These are phyloP conservation scores for Exophiala alcalophila DNA, from an alignment of 2,329 filamentous ascomycete species.

Conservation along the genomic window DNA sequence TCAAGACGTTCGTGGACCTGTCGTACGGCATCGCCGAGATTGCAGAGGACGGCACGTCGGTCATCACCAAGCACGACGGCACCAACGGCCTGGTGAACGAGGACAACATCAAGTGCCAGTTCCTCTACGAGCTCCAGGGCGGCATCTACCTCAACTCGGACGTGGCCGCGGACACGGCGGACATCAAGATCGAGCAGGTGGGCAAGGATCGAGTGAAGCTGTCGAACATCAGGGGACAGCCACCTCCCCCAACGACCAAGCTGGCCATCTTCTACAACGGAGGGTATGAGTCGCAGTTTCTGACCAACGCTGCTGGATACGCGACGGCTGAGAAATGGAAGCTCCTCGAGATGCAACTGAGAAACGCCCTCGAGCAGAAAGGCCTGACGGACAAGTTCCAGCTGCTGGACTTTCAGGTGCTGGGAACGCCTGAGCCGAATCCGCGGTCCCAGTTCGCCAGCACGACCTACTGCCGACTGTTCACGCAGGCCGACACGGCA, in stretches of 20 bases:
- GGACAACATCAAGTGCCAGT: conserved; percentile 46
- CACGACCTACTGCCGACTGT: conserved; percentile 48
- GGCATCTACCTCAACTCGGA: conserved; percentile 49
- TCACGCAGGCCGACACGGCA: conserved; percentile 39
- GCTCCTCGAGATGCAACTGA: conserved; percentile 31
- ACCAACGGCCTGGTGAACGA: conserved; percentile 46
- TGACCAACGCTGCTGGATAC: conserved; percentile 50
- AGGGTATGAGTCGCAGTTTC: conserved; percentile 48
- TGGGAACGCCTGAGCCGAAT: conserved; percentile 41
- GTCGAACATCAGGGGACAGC: conserved; percentile 40
- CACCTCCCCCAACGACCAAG: conserved; percentile 53
- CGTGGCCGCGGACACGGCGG: conserved; percentile 32
- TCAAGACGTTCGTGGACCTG: conserved; percentile 45
- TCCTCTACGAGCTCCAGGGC: conserved; percentile 52
- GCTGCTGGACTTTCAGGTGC: conserved; percentile 53
- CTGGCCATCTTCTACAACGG: conserved; percentile 51
- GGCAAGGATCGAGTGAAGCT: conserved; percentile 37
- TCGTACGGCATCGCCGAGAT: conserved; percentile 53
- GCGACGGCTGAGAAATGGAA: conserved; percentile 50
- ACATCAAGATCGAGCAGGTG: conserved; percentile 39
- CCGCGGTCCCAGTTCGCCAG: conserved; percentile 42
- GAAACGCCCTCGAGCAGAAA: conserved; percentile 40
- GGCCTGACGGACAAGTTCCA: conserved; percentile 43
- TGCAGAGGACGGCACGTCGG: conserved; percentile 43
- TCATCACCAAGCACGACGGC: conserved; percentile 50